These are phyloP conservation scores for Bipolaris oryzae DNA, from an alignment of 2,329 filamentous ascomycete species.

Conservation along the genomic window DNA sequence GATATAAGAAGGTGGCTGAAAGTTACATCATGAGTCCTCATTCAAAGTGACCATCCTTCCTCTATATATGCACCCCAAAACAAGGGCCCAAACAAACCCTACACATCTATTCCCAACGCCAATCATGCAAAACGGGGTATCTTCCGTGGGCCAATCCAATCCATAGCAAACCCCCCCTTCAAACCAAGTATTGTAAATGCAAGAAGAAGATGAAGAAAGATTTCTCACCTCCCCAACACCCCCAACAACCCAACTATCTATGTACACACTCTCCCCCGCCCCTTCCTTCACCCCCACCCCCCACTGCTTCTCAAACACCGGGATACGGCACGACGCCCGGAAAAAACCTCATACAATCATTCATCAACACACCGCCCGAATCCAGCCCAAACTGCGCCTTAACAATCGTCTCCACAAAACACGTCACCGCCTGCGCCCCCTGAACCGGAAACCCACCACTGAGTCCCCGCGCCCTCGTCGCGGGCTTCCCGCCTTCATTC, in stretches of 20 bases:
- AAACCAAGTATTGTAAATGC: background rate
- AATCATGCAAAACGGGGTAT: too few species aligned
- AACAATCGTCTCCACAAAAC: slow-evolving; percentile 27
- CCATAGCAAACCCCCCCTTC: background rate
- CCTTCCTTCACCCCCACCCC: too few species aligned
- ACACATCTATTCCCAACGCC: too few species aligned
- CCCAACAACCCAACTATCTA: background rate
- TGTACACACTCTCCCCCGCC: background rate
- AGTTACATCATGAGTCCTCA: too few species aligned
- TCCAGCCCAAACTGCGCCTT: slow-evolving; percentile 9
- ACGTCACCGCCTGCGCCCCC: slow-evolving; percentile 19
- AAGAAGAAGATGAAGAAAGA: background rate
- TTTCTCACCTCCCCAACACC: background rate
- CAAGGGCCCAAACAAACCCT: too few species aligned
- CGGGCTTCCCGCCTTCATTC: slow-evolving; percentile 10
- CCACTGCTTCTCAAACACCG: too few species aligned
- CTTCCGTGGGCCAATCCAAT: background rate
- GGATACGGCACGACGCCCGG: slow-evolving; percentile 7
- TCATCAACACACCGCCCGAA: background rate
- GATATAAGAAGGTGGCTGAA: too few species aligned
- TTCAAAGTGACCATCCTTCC: too few species aligned
- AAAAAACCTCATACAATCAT: slow-evolving; percentile 17
- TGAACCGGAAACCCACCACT: slow-evolving; percentile 5
- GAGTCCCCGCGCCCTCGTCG: slow-evolving; percentile 5
- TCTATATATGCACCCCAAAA: too few species aligned